Base-by-base conservation (phyloP, 2,329 filamentous ascomycete genomes). In the Aspergillus phoenicis region DNA sequence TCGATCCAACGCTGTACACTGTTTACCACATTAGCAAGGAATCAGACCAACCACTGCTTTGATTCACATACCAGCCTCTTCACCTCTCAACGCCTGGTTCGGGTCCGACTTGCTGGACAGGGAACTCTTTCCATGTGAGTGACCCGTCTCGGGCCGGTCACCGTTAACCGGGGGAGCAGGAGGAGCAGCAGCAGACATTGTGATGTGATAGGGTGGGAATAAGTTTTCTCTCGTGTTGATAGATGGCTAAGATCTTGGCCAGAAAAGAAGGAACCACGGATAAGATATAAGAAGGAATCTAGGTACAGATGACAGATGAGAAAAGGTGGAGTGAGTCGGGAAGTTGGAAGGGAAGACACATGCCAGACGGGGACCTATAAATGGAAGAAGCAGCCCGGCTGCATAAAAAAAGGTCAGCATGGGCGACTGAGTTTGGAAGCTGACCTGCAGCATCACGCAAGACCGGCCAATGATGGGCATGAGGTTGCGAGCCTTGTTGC, bases 61-160 rank as follows among this genome's bases (percentile, higher is more conserved):
- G 20, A 5, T 15, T 36, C 59, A 84, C 90, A 70, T 82, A 96
- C 93, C 85, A 64, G 93, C 93, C 77, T 97, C 91, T 58, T 86
- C 87, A 78, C 97, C 93, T 66, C 84, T 88, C 75, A 96, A 89
- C 65, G 93, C 93, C 75, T 91, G 80, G 64, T 90, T 92, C 36
- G 93, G 93, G 75, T 97, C 92, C 36, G 92, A 90, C 82, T 95
- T 96, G 75, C 84, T 88, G 68, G 91, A 88, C 68, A 92, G 56
- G 15, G 70, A 68, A 5, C 59, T 65, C 41, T 51, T 51, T 4
- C 47, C 47, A 17, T 26, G 26, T 8, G 47, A 51, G 47, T 63
- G 52, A 39, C 41, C 57, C 36, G 61, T 62, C 10, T 60, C 61
- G 47, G 57, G 70, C 28, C 61, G 66, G 58, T 64, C 64, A 28